Conservation (phyloP, 176 grass and related monocot genomes). For the Ensete ventricosum region DNA sequence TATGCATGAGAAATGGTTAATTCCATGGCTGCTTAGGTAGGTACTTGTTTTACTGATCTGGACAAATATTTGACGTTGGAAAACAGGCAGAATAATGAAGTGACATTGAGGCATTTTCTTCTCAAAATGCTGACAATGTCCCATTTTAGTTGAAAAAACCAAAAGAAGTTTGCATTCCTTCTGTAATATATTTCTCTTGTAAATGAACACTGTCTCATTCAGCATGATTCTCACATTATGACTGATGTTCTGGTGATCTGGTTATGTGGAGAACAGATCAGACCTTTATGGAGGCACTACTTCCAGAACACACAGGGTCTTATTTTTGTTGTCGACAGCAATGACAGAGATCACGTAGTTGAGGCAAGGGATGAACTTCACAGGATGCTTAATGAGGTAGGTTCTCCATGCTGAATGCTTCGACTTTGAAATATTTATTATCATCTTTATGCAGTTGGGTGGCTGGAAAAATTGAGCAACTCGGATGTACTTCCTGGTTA, state of each 20-base stretch:
- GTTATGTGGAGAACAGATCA: not conserved
- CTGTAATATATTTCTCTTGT: not conserved
- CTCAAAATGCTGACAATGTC: not conserved
- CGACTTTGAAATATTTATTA: not conserved
- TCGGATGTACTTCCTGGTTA: too few relatives aligned
- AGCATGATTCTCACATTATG: not conserved
- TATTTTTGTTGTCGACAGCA: not conserved
- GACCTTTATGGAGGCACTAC: not conserved
- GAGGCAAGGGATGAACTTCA: conserved; percentile 1
- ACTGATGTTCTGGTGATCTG: not conserved
- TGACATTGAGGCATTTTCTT: not conserved
- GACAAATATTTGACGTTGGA: not conserved
- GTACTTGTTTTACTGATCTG: not conserved
- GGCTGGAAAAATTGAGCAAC: too few relatives aligned
- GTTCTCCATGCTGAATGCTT: not conserved
- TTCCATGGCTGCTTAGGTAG: not conserved
- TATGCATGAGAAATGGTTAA: not conserved
- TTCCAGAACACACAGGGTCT: not conserved
- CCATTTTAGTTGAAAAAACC: not conserved
- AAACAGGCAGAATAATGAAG: not conserved
- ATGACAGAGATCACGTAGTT: not conserved
- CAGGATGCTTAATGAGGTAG: conserved; percentile 2
- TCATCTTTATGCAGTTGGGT: too few relatives aligned
- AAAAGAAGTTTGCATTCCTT: not conserved
- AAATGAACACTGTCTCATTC: not conserved